A percentile compares a stretch with the other conserved stretches of the same genome.
phyloP scores from a whole-genome alignment of 257 asterid species.

The Marsdenia floribunda region DNA sequence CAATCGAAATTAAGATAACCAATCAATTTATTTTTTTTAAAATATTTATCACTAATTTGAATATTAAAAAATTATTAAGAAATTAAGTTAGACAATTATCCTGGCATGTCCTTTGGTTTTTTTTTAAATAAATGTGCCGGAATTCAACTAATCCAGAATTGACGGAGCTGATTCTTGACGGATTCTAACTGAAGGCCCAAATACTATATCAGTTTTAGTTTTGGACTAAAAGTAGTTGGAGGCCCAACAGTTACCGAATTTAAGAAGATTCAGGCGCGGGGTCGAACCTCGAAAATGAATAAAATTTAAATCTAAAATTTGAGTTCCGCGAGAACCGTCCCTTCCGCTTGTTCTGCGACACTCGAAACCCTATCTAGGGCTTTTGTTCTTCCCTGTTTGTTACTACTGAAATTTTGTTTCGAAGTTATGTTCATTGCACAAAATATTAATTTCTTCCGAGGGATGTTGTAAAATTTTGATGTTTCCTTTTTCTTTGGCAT shows the following conservation, averaged over 20 bases:
- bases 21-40: no score
- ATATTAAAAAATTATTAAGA: no score
- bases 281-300: slow-evolving; percentile 7
- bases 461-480: neutral
- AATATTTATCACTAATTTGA: no score
- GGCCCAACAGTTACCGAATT: neutral
- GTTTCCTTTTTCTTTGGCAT: no score
- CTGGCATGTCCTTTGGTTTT: no score
- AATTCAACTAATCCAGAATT: no score
- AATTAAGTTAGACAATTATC: no score
- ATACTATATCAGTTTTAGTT: no score
- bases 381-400: neutral
- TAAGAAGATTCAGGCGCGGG: slow-evolving; percentile 16
- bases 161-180: no score
- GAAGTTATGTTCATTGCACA: neutral
- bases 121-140: no score
- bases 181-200: neutral
- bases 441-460: neutral
- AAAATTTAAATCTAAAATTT: slow-evolving; percentile 15
- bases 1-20: no score
- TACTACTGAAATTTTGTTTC: neutral
- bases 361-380: slow-evolving; percentile 15
- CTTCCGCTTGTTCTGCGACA: neutral
- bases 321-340: slow-evolving; percentile 12
- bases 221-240: no score